Conservation (phyloP, 768 basidiomycete genomes). For the Trametes cubensis region DNA sequence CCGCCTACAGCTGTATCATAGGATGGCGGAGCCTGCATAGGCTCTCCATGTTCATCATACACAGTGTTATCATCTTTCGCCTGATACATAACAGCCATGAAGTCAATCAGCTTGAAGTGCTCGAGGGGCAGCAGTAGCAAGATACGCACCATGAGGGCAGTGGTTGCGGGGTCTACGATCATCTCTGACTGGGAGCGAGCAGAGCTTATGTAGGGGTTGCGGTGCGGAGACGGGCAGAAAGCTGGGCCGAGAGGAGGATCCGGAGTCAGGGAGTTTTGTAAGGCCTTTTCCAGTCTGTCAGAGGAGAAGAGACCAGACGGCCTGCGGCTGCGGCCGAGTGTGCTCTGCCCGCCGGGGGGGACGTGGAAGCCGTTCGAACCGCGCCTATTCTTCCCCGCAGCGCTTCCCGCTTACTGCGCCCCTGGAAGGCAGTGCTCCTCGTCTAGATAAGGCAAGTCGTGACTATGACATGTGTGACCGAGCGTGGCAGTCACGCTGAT, state of each 20-base stretch:
- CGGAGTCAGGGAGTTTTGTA: constrained; percentile 12
- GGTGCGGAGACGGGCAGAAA: constrained; percentile 4
- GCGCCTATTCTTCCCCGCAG: constrained; percentile 3
- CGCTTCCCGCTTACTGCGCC: constrained; percentile 7
- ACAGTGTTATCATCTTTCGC: constrained; percentile 5
- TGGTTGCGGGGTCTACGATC: constrained; percentile 26
- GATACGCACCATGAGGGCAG: constrained; percentile 22
- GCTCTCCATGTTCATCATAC: constrained; percentile 13
- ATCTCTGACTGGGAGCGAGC: constrained; percentile 5
- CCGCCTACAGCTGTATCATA: constrained; percentile 32
- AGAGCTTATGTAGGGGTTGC: constrained; percentile 11
- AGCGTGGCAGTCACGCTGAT: constrained; percentile 5
- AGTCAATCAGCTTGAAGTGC: background rate
- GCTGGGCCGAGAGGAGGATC: background rate
- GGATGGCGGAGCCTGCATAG: constrained; percentile 32
- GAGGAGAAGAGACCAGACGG: background rate
- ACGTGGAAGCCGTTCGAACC: constrained; percentile 6
- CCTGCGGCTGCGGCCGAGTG: constrained; percentile 7
- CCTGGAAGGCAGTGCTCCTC: constrained; percentile 10
- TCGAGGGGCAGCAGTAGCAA: background rate
- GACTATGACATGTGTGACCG: background rate
- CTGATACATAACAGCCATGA: constrained; percentile 7
- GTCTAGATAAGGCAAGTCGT: background rate
- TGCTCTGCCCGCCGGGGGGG: background rate
- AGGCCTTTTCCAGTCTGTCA: background rate